These are phyloP conservation scores for Botryotinia narcissicola DNA, from an alignment of 2,329 filamentous ascomycete species.

Conservation along the genomic window DNA sequence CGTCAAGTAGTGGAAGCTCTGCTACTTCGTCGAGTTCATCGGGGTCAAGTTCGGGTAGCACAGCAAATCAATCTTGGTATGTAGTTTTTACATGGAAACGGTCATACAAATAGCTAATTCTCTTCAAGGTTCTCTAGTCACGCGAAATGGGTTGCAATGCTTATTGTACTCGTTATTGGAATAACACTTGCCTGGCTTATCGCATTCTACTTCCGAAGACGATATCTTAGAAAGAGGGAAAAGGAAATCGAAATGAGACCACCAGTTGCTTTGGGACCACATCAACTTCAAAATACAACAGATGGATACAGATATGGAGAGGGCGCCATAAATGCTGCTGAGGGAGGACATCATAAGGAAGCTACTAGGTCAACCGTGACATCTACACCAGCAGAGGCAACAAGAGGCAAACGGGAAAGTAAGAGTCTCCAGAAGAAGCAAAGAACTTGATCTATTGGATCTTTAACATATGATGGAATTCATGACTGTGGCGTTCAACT, in stretches of 20 bases:
- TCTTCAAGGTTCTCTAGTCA: slow-evolving; percentile 61
- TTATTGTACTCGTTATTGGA: slow-evolving; percentile 69
- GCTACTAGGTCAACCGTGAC: slow-evolving; percentile 9
- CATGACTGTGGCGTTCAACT: slow-evolving; percentile 12
- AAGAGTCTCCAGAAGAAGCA: slow-evolving; percentile 27
- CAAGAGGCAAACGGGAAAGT: slow-evolving; percentile 25
- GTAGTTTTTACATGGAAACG: not conserved
- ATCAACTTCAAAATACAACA: slow-evolving; percentile 38
- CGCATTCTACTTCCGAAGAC: slow-evolving; percentile 69
- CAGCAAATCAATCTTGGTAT: slow-evolving; percentile 23
- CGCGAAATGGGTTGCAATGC: slow-evolving; percentile 79
- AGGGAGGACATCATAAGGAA: slow-evolving; percentile 27
- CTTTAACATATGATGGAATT: slow-evolving; percentile 4
- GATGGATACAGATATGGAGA: slow-evolving; percentile 31
- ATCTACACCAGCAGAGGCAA: slow-evolving; percentile 24
- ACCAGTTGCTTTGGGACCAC: slow-evolving; percentile 40
- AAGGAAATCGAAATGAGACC: slow-evolving; percentile 42
- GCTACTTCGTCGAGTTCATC: slow-evolving; percentile 19
- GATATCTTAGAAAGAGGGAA: slow-evolving; percentile 69
- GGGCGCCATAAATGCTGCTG: slow-evolving; percentile 21
- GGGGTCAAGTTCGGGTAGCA: slow-evolving; percentile 22
- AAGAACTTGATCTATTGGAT: slow-evolving; percentile 17
- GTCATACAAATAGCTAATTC: not conserved
- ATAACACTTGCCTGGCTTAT: slow-evolving; percentile 65
- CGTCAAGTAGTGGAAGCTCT: slow-evolving; percentile 27